phyloP scores from a whole-genome alignment of 2,329 filamentous ascomycete genomes.

The Arthroderma sp. region DNA sequence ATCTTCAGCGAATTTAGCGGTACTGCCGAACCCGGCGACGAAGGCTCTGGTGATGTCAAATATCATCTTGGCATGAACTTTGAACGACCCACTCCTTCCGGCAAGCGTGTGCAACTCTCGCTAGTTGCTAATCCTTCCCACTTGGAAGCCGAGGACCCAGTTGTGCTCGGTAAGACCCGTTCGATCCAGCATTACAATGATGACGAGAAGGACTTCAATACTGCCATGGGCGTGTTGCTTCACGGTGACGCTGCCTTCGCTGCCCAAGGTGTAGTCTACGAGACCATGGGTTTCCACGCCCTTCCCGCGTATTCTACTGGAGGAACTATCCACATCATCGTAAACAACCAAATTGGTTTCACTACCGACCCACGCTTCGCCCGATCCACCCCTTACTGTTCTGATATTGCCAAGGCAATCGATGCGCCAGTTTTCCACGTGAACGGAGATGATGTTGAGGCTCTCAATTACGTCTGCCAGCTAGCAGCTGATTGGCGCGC shows the following conservation, averaged over 20 bases:
- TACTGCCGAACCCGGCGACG: constrained; percentile 72
- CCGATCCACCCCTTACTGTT: constrained; percentile 96
- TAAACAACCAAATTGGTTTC: constrained; percentile 99
- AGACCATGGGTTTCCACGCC: constrained; percentile 94
- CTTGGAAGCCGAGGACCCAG: constrained; percentile 93
- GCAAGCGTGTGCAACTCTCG: constrained; percentile 97
- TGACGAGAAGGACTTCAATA: constrained; percentile 76
- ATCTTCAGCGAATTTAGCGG: constrained; percentile 98
- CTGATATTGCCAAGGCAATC: constrained; percentile 97
- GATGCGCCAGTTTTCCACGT: constrained; percentile 98
- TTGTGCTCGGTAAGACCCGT: constrained; percentile 92
- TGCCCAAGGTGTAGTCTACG: constrained; percentile 93
- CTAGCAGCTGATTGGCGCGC: constrained; percentile 95
- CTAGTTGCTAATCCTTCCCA: constrained; percentile 97
- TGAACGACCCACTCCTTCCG: constrained; percentile 91
- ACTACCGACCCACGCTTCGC: constrained; percentile 96
- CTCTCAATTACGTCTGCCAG: constrained; percentile 96
- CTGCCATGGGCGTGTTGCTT: constrained; percentile 88
- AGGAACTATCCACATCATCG: constrained; percentile 89
- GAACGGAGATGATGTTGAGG: constrained; percentile 96
- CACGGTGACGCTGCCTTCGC: constrained; percentile 97
- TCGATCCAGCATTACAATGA: constrained; percentile 99
- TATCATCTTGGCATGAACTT: constrained; percentile 99
- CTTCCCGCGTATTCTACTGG: constrained; percentile 94
- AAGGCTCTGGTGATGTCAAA: constrained; percentile 97